These are phyloP conservation scores for Aspergillus viridinutans DNA, from an alignment of 2,329 filamentous ascomycete species.

Conservation along the genomic window DNA sequence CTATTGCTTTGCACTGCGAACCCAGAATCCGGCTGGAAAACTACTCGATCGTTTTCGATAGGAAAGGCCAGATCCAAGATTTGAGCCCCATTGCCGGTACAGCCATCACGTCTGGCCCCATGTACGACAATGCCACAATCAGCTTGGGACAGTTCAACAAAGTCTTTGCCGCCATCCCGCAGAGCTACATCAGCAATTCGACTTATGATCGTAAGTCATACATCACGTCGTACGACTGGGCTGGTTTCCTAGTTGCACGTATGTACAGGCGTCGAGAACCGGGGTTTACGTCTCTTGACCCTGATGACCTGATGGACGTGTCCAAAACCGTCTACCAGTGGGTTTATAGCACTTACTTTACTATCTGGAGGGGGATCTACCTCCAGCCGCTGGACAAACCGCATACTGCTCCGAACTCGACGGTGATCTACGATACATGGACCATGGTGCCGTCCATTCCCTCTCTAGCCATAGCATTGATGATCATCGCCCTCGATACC, in stretches of 20 bases:
- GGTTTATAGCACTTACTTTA: constrained; percentile 35
- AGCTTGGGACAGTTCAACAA: constrained; percentile 35
- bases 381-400: constrained; percentile 22
- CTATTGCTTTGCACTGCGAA: constrained; percentile 31
- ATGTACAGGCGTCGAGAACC: constrained; percentile 26
- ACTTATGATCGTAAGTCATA: constrained; percentile 15
- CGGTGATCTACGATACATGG: constrained; percentile 28
- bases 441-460: constrained; percentile 28
- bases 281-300: constrained; percentile 22
- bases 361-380: constrained; percentile 31
- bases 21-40: constrained; percentile 21
- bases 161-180: constrained; percentile 32
- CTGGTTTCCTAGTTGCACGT: constrained; percentile 31
- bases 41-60: constrained; percentile 26
- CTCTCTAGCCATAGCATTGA: constrained; percentile 24
- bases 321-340: constrained; percentile 31
- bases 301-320: constrained; percentile 17
- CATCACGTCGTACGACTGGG: constrained; percentile 33
- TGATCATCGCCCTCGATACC: constrained; percentile 29
- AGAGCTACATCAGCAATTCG: constrained; percentile 26
- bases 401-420: constrained; percentile 19
- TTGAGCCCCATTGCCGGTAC: constrained; percentile 15
- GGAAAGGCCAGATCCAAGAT: constrained; percentile 24
- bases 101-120: constrained; percentile 19
- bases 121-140: constrained; percentile 32